These are phyloP conservation scores for Globisporangium okanoganense DNA, from an alignment of 352 stramenopile genomes.

Conservation along the genomic window DNA sequence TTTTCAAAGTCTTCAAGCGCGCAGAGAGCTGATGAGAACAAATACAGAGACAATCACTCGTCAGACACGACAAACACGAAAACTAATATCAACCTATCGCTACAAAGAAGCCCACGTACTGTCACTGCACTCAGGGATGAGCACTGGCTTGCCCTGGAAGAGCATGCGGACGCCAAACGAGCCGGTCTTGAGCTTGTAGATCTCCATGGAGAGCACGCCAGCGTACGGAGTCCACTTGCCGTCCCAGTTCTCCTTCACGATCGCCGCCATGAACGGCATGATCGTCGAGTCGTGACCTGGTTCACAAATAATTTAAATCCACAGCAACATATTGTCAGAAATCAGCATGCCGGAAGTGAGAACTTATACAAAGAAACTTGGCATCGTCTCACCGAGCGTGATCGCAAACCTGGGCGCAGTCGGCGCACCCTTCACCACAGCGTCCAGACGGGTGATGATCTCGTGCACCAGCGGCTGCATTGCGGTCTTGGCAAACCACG, in stretches of 20 bases:
- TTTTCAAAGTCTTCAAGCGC: conserved; percentile 57
- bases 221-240: conserved; percentile 84
- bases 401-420: conserved; percentile 59
- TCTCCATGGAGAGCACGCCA: conserved; percentile 64
- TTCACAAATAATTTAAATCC: not conserved
- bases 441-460: conserved; percentile 59
- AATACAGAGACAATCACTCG: not conserved
- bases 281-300: conserved; percentile 80
- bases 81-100: not conserved
- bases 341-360: not conserved
- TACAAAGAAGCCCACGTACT: conserved; percentile 33
- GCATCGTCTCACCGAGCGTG: conserved; percentile 55
- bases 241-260: conserved; percentile 74
- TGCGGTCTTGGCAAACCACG: conserved; percentile 75
- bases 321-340: conserved; percentile 2
- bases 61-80: conserved; percentile 4
- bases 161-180: conserved; percentile 61
- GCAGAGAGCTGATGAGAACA: conserved; percentile 36
- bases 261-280: conserved; percentile 77
- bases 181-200: conserved; percentile 72
- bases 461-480: conserved; percentile 83
- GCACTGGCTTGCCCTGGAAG: conserved; percentile 70
- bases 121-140: conserved; percentile 66
- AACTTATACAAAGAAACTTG: not conserved
- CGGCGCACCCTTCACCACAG: conserved; percentile 30